These are phyloP conservation scores for Remersonia thermophila DNA, from an alignment of 2,329 filamentous ascomycete species.

Conservation along the genomic window DNA sequence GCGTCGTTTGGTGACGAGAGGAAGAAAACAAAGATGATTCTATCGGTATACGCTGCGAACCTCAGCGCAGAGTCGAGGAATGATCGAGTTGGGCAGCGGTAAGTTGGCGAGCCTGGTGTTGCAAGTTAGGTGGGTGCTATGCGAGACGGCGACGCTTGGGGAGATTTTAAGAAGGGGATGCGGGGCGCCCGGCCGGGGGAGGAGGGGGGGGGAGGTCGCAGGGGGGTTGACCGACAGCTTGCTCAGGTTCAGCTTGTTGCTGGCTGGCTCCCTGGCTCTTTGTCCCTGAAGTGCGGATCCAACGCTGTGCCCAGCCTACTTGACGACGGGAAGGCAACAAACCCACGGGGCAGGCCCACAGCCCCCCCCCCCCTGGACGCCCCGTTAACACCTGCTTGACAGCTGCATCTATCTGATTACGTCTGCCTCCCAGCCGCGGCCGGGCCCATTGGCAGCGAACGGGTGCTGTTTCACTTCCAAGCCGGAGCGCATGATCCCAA, in stretches of 20 bases:
- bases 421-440: no score
- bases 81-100: conserved; percentile 7
- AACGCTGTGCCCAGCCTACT: no score
- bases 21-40: background rate
- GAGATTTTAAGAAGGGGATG: conserved; percentile 13
- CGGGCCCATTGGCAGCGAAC: no score
- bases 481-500: no score
- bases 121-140: conserved; percentile 6
- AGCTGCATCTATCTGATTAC: no score
- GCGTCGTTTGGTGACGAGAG: conserved; percentile 1
- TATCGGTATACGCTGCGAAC: conserved; percentile 3
- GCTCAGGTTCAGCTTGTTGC: background rate
- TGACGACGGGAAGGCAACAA: no score
- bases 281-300: no score
- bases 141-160: conserved; percentile 10
- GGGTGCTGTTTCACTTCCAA: no score
- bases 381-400: no score
- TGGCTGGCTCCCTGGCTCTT: no score
- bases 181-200: conserved; percentile 7
- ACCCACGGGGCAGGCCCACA: no score
- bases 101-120: conserved; percentile 8
- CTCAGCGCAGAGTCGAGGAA: conserved; percentile 6
- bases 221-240: conserved; percentile 1
- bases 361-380: no score
- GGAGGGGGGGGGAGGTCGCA: conserved; percentile 7